Evolutionary conservation across 169 alveolate genomes (phyloP).

Genomic region (Amoebophrya sp.): DNA sequence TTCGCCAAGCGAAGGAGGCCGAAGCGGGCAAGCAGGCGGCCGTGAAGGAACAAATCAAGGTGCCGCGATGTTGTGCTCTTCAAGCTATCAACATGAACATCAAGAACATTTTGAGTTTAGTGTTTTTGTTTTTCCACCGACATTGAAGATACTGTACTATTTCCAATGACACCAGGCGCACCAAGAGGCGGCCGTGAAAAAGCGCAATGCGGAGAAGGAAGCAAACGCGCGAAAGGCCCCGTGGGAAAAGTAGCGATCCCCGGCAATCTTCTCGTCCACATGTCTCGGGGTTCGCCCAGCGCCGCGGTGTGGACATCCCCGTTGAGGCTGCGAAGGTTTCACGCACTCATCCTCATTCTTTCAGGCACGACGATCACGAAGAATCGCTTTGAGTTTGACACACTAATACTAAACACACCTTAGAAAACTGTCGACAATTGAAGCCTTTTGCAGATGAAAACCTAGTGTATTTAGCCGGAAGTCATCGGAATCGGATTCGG

Average conservation of each 20-base stretch:
- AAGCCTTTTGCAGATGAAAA: no score
- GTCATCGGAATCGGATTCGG: no score
- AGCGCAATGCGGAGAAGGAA: neutral
- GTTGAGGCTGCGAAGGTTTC: no score
- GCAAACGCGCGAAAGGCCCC: neutral
- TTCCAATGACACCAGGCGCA: neutral
- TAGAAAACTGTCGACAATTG: neutral
- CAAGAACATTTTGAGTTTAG: no score
- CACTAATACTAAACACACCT: neutral
- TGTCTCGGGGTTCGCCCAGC: neutral
- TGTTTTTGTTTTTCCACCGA: neutral
- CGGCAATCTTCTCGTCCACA: neutral
- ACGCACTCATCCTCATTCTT: neutral
- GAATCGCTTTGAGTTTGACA: neutral
- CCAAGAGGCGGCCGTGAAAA: neutral
- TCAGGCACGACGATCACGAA: neutral
- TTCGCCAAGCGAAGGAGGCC: neutral
- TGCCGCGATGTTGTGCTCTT: no score
- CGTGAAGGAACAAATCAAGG: no score
- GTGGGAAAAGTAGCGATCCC: neutral
- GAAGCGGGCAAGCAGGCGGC: neutral
- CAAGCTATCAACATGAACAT: no score
- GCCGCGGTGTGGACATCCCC: no score
- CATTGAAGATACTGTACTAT: neutral
- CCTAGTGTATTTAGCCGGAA: no score